A percentile compares a stretch with the other conserved stretches of the same genome.
These are phyloP conservation scores for Articulospora tetracladia DNA, from an alignment of 495 filamentous ascomycete genomes.

Conservation along the genomic window DNA sequence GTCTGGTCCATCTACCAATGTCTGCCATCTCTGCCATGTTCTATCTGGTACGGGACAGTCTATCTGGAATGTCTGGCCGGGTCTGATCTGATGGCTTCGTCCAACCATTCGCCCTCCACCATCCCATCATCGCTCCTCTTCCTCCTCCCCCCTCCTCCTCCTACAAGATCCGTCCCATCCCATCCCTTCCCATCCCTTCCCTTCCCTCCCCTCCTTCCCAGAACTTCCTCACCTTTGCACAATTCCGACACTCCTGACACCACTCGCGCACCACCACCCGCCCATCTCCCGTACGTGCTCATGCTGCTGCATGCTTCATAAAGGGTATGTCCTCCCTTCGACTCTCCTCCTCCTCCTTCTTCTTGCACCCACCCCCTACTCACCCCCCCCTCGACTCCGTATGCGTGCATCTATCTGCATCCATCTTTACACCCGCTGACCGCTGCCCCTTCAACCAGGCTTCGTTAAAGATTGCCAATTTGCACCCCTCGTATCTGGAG, in stretches of 20 bases:
- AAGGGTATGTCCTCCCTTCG: not conserved
- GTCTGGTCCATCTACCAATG: too few relatives aligned
- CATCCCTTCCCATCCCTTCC: not conserved
- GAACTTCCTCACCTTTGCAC: not conserved
- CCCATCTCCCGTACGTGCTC: not conserved
- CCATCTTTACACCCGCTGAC: not conserved
- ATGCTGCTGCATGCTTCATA: not conserved
- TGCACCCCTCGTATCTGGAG: not conserved
- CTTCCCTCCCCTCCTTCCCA: not conserved
- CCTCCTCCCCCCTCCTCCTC: too few relatives aligned
- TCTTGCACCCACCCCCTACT: not conserved
- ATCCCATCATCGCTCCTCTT: too few relatives aligned
- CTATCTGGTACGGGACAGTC: too few relatives aligned
- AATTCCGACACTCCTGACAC: slow-evolving; percentile 8
- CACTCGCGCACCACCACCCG: slow-evolving; percentile 1
- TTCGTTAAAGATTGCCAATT: not conserved
- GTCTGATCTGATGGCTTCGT: too few relatives aligned
- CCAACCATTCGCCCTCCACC: too few relatives aligned
- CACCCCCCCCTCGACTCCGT: too few relatives aligned
- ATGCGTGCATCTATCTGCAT: not conserved
- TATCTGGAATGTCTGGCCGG: too few relatives aligned
- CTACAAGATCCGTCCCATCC: too few relatives aligned
- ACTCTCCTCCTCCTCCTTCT: not conserved
- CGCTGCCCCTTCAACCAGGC: not conserved
- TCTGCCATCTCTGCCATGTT: too few relatives aligned